Evolutionary conservation across 495 filamentous ascomycete species (phyloP), one percentile per base, ranked within the genome.

Genomic region (Lasiosphaeria miniovina): DNA sequence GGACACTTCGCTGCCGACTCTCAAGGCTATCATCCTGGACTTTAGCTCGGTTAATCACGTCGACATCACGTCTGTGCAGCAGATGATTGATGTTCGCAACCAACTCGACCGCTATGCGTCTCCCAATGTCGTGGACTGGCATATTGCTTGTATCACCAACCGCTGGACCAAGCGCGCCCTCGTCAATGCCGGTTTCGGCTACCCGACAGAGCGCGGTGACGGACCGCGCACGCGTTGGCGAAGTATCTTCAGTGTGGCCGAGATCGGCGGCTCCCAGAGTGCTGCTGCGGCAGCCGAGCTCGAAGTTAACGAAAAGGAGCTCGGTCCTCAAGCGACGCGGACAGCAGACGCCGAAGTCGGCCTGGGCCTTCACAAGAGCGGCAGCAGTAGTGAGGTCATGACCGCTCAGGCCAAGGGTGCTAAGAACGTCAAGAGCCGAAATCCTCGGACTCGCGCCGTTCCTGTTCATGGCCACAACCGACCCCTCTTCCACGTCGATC

Each of bases 141-240:
- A 98, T 72, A 88, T 98, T 61, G 90, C 92, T 11, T 88, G 88
- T 74, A 90, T 98, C 80, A 93, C 87, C 78, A 98, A 96, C 79
- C 86, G 93, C 59, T 98, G 94, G 94, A 94, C 94, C 36, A 98
- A 98, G 77, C 90, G 94, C 14, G 94, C 90, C 12, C 87, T 98
- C 24, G 88, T 87, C n/a, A 83, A 88, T 15, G 95, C 90, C 11
- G 94, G 95, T 38, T 98, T 98, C 74, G 94, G 94, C 1, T 96
- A 87, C 74, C 91, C 93, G 3, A 83, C 86, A 8, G 75, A 73
- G 10, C 77, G 80, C 2, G 76, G 78, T 1, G 79, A 82, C 34
- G 78, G 72, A 6, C 49, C 66, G 4, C 72, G 86, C 65, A 78
- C 84, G 57, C 84, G 90, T 24, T 98, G 93, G 93, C 92, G 92